Conservation (phyloP, 2,329 filamentous ascomycete species). For the Pseudogymnoascus verrucosus region DNA sequence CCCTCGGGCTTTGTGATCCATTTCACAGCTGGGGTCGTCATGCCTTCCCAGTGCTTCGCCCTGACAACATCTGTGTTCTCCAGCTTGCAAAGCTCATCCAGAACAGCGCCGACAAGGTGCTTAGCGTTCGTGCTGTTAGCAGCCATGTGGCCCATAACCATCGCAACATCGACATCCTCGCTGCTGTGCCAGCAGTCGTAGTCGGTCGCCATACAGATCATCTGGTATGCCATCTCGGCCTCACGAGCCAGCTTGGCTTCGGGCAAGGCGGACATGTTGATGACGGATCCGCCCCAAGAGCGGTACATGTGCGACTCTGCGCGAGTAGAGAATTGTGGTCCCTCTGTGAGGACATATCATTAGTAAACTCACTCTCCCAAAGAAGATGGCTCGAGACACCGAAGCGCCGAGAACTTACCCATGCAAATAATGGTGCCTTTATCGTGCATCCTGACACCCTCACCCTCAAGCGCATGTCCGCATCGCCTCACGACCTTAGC, state of each 20-base stretch:
- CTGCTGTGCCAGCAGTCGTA: constrained; percentile 95
- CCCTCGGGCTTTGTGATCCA: constrained; percentile 76
- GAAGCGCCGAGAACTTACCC: constrained; percentile 45
- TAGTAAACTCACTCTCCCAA: background rate
- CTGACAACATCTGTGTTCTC: constrained; percentile 68
- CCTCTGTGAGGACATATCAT: constrained; percentile 50
- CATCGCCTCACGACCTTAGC: constrained; percentile 71
- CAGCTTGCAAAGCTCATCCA: constrained; percentile 74
- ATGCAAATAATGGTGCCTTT: constrained; percentile 86
- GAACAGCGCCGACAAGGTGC: constrained; percentile 73
- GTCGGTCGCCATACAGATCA: constrained; percentile 99
- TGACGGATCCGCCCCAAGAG: constrained; percentile 84
- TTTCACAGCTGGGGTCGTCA: constrained; percentile 67
- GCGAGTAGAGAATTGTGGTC: constrained; percentile 94
- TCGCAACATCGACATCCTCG: constrained; percentile 83
- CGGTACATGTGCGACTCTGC: constrained; percentile 95
- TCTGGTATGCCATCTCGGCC: constrained; percentile 93
- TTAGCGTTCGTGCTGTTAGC: constrained; percentile 85
- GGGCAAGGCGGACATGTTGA: constrained; percentile 96
- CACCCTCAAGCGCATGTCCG: constrained; percentile 67
- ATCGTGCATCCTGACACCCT: constrained; percentile 77
- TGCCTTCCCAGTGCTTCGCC: constrained; percentile 74
- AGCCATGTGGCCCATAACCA: constrained; percentile 96
- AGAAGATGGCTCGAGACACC: background rate
- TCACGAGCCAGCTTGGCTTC: constrained; percentile 95